phyloP scores from a whole-genome alignment of 1,139 yeast species.

The Saccharomycopsis crataegensis region DNA sequence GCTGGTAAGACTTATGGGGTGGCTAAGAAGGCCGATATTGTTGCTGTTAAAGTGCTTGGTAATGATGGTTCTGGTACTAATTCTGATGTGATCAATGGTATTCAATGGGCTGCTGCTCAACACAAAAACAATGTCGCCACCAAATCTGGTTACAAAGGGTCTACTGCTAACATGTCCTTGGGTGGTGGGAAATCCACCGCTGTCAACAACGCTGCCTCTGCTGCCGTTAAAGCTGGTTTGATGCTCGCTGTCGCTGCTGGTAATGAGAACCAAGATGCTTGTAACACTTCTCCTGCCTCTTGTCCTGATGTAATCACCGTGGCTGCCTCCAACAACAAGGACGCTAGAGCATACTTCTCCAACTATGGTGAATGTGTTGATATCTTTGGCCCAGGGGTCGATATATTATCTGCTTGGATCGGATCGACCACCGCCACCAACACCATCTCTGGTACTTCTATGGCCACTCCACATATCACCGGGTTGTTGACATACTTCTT shows the following conservation, averaged over 20 bases:
- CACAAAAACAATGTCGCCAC: slow-evolving; percentile 52
- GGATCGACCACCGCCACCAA: slow-evolving; percentile 82
- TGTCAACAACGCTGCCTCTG: slow-evolving; percentile 73
- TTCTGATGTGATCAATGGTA: slow-evolving; percentile 8
- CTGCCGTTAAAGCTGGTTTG: slow-evolving; percentile 73
- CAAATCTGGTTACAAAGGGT: slow-evolving; percentile 44
- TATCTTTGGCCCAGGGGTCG: slow-evolving; percentile 78
- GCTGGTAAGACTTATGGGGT: slow-evolving; percentile 70
- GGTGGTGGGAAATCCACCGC: slow-evolving; percentile 85
- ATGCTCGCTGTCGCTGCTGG: slow-evolving; percentile 89
- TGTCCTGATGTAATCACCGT: slow-evolving; percentile 72
- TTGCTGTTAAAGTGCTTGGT: slow-evolving; percentile 72
- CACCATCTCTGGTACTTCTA: slow-evolving; percentile 86
- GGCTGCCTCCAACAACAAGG: slow-evolving; percentile 72
- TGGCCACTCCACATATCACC: slow-evolving; percentile 97
- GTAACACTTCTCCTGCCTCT: slow-evolving; percentile 75
- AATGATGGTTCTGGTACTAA: slow-evolving; percentile 52
- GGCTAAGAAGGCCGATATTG: slow-evolving; percentile 65
- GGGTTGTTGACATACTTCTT: slow-evolving; percentile 85
- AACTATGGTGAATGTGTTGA: slow-evolving; percentile 82
- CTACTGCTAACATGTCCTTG: slow-evolving; percentile 83
- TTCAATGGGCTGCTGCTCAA: slow-evolving; percentile 6
- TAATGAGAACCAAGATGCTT: slow-evolving; percentile 77
- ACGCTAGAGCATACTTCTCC: slow-evolving; percentile 70
- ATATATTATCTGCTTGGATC: slow-evolving; percentile 75